Evolutionary conservation across 768 basidiomycete species (phyloP), one percentile per base, ranked within the genome.

Genomic region (Ramaria rubella): DNA sequence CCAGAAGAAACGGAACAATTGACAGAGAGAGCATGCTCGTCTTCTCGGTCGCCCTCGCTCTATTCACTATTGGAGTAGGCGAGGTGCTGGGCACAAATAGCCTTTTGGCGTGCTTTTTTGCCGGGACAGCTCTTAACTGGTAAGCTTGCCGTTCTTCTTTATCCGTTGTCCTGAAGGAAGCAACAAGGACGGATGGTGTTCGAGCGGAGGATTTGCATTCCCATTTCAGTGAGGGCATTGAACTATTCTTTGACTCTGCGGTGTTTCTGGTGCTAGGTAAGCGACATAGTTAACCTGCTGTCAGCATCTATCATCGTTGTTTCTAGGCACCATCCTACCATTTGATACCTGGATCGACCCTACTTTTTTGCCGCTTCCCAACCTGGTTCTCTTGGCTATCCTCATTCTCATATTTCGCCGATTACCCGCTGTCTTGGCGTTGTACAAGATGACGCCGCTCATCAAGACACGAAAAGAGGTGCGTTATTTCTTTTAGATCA

Each of bases 11-110:
- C 23, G 46, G n/a, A 5, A 48, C 11, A 24, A 48, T 48, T 26
- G 46, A 48, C 46, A 17, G 46, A 12, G 46, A 48, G 46, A 48
- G 46, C 29, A 48, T 48, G 46, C 23, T 48, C 2, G 46, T 48
- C 15, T 48, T 48, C 23, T 27, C 46, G 1, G 29, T 30, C n/a
- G 46, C 46, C 8, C 46, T 48, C 4, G 46, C 46, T 5, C 11
- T 48, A 3, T 27, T 48, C 3, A 48, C 46, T 5, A 30, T 48
- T n/a, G 46, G 46, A 2, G 26, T 27, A 3, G 46, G 46, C 17
- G 26, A 48, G n/a, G 46, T 30, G 29, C 15, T 48, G 8, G 9
- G 46, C 26, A 48, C 46, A n/a, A 48, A 48, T 48, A 26, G 46
- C 6, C 46, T 48, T 11, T 24, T 48, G 3, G 46, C 46, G 12